A percentile compares a stretch with the other conserved stretches of the same genome.
These are phyloP conservation scores for Aspergillus fumigatiaffinis DNA, from an alignment of 2,329 filamentous ascomycete species.

Conservation along the genomic window DNA sequence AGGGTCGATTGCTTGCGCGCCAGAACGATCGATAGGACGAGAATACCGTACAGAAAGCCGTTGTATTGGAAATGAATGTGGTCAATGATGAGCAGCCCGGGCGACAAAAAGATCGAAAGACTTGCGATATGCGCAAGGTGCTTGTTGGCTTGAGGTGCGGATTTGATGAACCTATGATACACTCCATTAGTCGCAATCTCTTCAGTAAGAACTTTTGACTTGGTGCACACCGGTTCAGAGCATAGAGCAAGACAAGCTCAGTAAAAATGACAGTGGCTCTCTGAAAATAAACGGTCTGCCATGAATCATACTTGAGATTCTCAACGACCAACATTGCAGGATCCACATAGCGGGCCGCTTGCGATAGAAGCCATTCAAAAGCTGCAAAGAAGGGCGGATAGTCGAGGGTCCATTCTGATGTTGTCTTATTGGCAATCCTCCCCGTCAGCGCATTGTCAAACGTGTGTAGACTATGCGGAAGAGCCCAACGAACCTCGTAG, in stretches of 20 bases:
- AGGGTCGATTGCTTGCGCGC: conserved; percentile 72
- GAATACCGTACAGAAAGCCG: conserved; percentile 87
- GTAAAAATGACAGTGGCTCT: conserved; percentile 79
- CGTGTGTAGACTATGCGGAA: background rate
- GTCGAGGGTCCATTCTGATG: conserved; percentile 98
- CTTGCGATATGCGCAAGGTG: conserved; percentile 79
- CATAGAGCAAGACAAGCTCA: conserved; percentile 79
- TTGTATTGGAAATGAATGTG: conserved; percentile 99
- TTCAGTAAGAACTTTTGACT: background rate
- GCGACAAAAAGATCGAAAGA: conserved; percentile 84
- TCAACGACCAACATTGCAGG: conserved; percentile 75
- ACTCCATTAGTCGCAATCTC: conserved; percentile 15
- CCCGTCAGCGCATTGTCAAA: conserved; percentile 3
- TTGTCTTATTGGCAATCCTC: conserved; percentile 54
- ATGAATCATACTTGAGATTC: conserved; percentile 82
- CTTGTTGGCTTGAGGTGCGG: conserved; percentile 61
- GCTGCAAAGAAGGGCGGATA: conserved; percentile 98
- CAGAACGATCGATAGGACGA: conserved; percentile 80
- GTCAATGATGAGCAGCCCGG: conserved; percentile 92
- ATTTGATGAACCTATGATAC: conserved; percentile 66
- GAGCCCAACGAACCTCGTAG: conserved; percentile 61
- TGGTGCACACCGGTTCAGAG: conserved; percentile 64
- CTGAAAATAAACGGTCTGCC: conserved; percentile 93
- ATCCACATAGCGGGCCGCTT: conserved; percentile 72
- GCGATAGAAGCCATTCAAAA: conserved; percentile 90